Conservation (phyloP, 2,329 filamentous ascomycete genomes). For the Fusarium sp. region DNA sequence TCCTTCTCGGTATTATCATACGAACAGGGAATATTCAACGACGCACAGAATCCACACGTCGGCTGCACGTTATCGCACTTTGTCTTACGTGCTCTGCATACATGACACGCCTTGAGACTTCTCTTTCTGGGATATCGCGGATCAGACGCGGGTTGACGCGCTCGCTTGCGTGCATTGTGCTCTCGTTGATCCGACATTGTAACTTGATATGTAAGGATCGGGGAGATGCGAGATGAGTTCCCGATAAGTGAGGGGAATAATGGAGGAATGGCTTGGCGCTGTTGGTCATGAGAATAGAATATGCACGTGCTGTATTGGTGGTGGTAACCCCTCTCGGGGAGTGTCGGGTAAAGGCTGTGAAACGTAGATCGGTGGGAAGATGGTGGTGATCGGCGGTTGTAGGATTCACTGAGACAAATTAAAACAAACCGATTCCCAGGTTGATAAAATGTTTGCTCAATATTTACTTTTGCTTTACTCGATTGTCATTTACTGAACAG, state of each 20-base stretch:
- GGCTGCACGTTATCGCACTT: slow-evolving; percentile 56
- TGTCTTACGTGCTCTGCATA: slow-evolving; percentile 53
- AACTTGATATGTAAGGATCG: slow-evolving; percentile 16
- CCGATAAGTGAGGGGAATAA: slow-evolving; percentile 10
- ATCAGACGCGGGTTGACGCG: slow-evolving; percentile 35
- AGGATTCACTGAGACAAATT: not conserved
- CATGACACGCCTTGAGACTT: slow-evolving; percentile 52
- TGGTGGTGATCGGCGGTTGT: not conserved
- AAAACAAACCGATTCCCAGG: not conserved
- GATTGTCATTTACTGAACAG: not conserved
- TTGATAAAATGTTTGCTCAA: not conserved
- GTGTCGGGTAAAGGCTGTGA: slow-evolving; percentile 21
- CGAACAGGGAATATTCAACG: slow-evolving; percentile 50
- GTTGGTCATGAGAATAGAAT: slow-evolving; percentile 4
- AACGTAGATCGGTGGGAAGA: slow-evolving; percentile 1
- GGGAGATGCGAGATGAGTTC: slow-evolving; percentile 29
- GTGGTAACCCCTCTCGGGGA: slow-evolving; percentile 36
- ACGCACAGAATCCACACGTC: slow-evolving; percentile 53
- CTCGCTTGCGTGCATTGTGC: slow-evolving; percentile 25
- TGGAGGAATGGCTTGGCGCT: slow-evolving; percentile 9
- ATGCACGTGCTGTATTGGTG: slow-evolving; percentile 3
- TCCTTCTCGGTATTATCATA: slow-evolving; percentile 48
- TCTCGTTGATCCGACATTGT: not conserved
- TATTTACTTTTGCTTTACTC: not conserved
- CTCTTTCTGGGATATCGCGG: slow-evolving; percentile 49